Conservation (phyloP, 1,284 basidiomycete species). For the Termitomyces sp. region DNA sequence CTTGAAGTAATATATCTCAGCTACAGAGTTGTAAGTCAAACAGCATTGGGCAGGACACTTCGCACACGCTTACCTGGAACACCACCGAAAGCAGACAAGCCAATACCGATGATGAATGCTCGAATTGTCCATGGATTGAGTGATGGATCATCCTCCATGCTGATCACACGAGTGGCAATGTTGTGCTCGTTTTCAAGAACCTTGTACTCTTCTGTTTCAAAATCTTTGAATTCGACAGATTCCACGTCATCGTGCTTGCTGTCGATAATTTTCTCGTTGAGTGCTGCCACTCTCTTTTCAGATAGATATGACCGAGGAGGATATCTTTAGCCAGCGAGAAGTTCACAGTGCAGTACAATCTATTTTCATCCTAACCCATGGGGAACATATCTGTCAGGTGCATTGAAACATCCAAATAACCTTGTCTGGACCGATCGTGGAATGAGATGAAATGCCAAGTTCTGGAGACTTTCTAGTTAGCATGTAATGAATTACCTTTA, state of each 20-base stretch:
- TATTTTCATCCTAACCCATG: no score
- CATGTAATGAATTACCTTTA: neutral
- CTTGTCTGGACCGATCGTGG: neutral
- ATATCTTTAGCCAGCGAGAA: neutral
- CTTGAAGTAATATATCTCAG: conserved; percentile 64
- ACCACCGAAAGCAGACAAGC: conserved; percentile 57
- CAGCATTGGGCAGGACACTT: conserved; percentile 10
- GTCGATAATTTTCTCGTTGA: conserved; percentile 26
- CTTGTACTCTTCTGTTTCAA: conserved; percentile 20
- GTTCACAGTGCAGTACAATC: no score
- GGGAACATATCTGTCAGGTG: neutral
- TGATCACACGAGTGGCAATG: conserved; percentile 48
- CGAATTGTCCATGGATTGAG: conserved; percentile 57
- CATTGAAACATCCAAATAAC: neutral
- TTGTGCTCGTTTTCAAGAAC: conserved; percentile 42
- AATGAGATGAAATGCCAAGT: neutral
- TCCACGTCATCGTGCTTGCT: conserved; percentile 25
- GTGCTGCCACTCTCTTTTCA: conserved; percentile 12
- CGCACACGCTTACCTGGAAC: conserved; percentile 32
- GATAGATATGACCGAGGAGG: neutral
- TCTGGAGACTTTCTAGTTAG: neutral
- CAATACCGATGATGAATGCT: conserved; percentile 51
- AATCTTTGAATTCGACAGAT: conserved; percentile 3
- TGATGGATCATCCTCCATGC: conserved; percentile 48
- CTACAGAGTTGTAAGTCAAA: conserved; percentile 15